Evolutionary conservation across 2,329 filamentous ascomycete genomes (phyloP).

Genomic region (Cladosporium sp.): DNA sequence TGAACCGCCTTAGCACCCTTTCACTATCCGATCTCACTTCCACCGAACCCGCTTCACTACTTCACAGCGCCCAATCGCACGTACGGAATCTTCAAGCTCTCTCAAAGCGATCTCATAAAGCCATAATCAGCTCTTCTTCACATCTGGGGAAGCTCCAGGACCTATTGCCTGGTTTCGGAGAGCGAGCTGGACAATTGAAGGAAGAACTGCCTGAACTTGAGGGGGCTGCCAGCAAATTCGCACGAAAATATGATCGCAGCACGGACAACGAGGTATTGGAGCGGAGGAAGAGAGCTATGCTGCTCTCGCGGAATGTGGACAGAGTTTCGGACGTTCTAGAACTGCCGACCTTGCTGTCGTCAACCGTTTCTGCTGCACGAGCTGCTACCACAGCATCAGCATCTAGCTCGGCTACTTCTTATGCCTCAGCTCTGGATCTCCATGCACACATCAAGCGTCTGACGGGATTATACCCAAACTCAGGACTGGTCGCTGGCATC

Average conservation of each 20-base stretch:
- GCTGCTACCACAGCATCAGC: constrained; percentile 48
- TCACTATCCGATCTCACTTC: constrained; percentile 67
- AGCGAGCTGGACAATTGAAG: constrained; percentile 62
- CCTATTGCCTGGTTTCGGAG: constrained; percentile 66
- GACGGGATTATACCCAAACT: constrained; percentile 75
- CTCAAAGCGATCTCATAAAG: constrained; percentile 82
- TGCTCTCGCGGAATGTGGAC: constrained; percentile 81
- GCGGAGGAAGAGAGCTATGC: constrained; percentile 70
- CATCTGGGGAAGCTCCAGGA: constrained; percentile 68
- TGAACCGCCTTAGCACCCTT: constrained; percentile 71
- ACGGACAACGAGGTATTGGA: constrained; percentile 60
- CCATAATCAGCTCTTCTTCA: constrained; percentile 74
- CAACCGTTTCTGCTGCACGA: constrained; percentile 60
- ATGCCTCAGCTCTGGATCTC: constrained; percentile 83
- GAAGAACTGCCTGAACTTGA: constrained; percentile 74
- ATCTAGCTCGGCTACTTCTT: constrained; percentile 49
- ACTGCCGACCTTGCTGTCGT: constrained; percentile 76
- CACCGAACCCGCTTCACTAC: constrained; percentile 72
- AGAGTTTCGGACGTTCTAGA: constrained; percentile 87
- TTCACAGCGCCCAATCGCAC: constrained; percentile 73
- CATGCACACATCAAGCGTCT: constrained; percentile 90
- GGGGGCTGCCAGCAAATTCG: constrained; percentile 71
- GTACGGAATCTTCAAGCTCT: constrained; percentile 80
- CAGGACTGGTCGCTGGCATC: constrained; percentile 68
- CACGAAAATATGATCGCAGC: constrained; percentile 73